Evolutionary conservation across 495 filamentous ascomycete species (phyloP).

Genomic region (Hyaloscypha hepaticicola): DNA sequence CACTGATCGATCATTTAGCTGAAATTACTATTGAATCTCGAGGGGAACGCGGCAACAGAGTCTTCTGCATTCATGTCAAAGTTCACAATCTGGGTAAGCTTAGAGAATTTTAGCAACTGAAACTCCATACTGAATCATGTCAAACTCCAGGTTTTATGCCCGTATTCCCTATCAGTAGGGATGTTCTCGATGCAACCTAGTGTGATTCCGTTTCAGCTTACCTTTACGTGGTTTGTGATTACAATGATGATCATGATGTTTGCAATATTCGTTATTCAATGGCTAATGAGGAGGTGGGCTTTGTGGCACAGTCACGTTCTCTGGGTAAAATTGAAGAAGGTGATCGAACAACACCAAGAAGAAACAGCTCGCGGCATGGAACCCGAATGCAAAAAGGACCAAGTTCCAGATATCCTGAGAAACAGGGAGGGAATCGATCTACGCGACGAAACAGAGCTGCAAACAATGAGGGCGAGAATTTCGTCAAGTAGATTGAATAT

Average conservation of each 20-base stretch:
- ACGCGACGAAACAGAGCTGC: no score
- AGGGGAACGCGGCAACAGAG: slow-evolving; percentile 2
- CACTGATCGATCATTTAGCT: neutral
- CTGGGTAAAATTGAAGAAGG: neutral
- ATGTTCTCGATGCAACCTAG: slow-evolving; percentile 5
- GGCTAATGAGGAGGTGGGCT: neutral
- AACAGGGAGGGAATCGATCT: no score
- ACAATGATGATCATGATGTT: neutral
- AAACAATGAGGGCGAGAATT: no score
- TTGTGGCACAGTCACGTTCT: neutral
- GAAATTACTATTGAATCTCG: neutral
- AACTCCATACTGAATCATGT: neutral
- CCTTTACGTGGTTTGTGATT: neutral
- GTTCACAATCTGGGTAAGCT: slow-evolving; percentile 6
- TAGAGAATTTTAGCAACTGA: neutral
- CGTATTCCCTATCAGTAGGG: neutral
- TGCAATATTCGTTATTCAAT: neutral
- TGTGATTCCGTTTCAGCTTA: neutral
- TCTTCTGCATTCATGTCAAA: neutral
- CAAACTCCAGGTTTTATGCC: neutral
- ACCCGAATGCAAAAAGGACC: neutral
- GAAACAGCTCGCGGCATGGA: neutral
- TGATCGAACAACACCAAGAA: neutral
- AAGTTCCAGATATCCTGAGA: no score
- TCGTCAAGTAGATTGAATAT: no score